Evolutionary conservation across 2,329 filamentous ascomycete genomes (phyloP).

Genomic region (Microdochium bolleyi): DNA sequence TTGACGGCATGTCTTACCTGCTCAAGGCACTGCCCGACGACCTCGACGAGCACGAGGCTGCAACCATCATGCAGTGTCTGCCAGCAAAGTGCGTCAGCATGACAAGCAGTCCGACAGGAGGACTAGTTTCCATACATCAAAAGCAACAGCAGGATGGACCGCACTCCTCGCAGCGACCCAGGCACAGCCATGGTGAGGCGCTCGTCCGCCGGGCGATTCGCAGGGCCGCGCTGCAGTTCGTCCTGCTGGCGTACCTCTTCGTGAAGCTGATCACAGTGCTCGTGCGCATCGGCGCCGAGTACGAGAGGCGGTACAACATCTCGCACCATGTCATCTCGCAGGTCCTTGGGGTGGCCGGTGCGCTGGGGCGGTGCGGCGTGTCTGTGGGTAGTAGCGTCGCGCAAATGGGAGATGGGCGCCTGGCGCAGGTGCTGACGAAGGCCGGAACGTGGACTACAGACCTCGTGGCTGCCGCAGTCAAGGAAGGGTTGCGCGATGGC

Average conservation of each 20-base stretch:
- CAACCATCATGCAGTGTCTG: slow-evolving; percentile 41
- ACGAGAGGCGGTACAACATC: slow-evolving; percentile 60
- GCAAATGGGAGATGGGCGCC: slow-evolving; percentile 54
- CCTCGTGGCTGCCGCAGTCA: slow-evolving; percentile 57
- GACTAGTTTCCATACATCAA: slow-evolving; percentile 1
- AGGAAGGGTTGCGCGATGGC: slow-evolving; percentile 47
- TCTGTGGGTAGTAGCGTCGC: slow-evolving; percentile 45
- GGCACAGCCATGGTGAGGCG: slow-evolving; percentile 21
- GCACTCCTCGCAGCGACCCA: background rate
- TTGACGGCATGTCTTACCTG: slow-evolving; percentile 56
- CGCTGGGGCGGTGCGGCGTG: slow-evolving; percentile 41
- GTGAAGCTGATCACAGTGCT: slow-evolving; percentile 49
- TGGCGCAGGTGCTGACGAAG: slow-evolving; percentile 51
- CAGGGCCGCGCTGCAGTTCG: slow-evolving; percentile 45
- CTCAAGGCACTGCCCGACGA: slow-evolving; percentile 53
- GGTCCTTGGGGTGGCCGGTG: slow-evolving; percentile 43
- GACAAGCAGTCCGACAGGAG: slow-evolving; percentile 9
- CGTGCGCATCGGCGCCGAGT: slow-evolving; percentile 44
- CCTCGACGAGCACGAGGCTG: slow-evolving; percentile 44
- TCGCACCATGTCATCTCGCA: slow-evolving; percentile 47
- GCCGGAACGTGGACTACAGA: slow-evolving; percentile 53
- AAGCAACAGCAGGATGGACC: background rate
- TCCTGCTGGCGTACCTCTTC: slow-evolving; percentile 50
- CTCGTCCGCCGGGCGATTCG: slow-evolving; percentile 53
- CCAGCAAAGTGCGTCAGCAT: slow-evolving; percentile 23